Evolutionary conservation across 495 filamentous ascomycete genomes (phyloP), one percentile per base, ranked within the genome.

Genomic region (Chaetomium fimeti): DNA sequence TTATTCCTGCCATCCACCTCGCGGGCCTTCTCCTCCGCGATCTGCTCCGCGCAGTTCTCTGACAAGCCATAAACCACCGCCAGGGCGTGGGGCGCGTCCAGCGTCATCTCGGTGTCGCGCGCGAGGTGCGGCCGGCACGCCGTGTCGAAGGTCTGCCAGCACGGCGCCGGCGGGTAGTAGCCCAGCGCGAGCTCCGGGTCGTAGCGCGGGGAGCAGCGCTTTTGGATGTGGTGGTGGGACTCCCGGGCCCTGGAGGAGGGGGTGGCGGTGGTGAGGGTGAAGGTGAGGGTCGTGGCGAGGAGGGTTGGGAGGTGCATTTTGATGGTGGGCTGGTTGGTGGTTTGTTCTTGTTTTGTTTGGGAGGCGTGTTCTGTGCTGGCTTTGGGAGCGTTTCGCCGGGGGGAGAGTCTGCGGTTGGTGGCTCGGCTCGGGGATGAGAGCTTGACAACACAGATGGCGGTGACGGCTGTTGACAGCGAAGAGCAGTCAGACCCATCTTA

Each of bases 101-200:
- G 22, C 15, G 62, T 66, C 60, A 69, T 66, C 40, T 66, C 29
- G 24, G 69, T 69, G 27, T 40, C 58, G 7, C 8, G 2, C 12
- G 22, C n/a, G 53, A 71, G 43, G 53, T 59, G 65, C 13, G 71
- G 62, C 18, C 36, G 61, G 65, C 71, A 73, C 8, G 68, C 57
- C 1, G 71, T 13, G 58, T 71, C 63, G 40, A 69, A 67, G 11
- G 60, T 61, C 57, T 73, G 71, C 71, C 71, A 73, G 69, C 71
- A 73, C 11, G 71, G 68, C 0, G 69, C 71, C 2, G 71, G 71
- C 3, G 71, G 71, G 51, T 61, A 56, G 62, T 71, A 73, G 48
- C 71, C 71, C 24, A 48, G 48, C 1, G 64, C 42, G 55, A 67
- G 60, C 16, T 71, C 68, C 15, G 66, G 64, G 56, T 73, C 68